Evolutionary conservation across 768 basidiomycete genomes (phyloP), one percentile per base, ranked within the genome.

Genomic region (Naganishia vishniacii): DNA sequence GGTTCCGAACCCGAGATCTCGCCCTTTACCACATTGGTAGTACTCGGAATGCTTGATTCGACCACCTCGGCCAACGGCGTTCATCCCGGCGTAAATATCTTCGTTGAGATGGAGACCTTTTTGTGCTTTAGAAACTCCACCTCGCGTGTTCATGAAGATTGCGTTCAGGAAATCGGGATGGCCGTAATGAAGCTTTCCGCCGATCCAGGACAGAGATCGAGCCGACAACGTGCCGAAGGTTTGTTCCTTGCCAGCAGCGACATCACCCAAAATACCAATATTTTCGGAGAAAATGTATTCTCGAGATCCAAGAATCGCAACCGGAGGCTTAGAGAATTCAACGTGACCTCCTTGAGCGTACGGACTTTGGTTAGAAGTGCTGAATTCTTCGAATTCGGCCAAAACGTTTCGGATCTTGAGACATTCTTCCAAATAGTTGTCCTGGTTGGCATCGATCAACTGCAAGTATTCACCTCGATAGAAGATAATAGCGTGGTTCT

Each of bases 251-350:
- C 95, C 93, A 66, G 95, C 95, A 44, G 95, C 95, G 47, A 99
- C 83, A 79, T 99, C 95, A 72, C 95, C 95, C 48, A 99, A 83
- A 71, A 98, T 94, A 82, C 95, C 95, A 68, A 98, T 98, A 75
- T 97, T 97, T 81, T 99, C 95, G 59, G 95, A 98, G 81, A 99
- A 99, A 76, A 99, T 97, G 79, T 99, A 99, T 82, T 99, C 94
- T 79, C 95, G 86, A 11, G 95, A 94, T 78, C 94, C 95, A 68
- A 99, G 89, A 68, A 99, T 99, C 16, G 95, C 94, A 23, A 98
- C 88, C 18, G 95, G 95, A 23, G 89, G 78, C 66, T 84, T 84
- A 75, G 84, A 84, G 83, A 94, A 90, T 69, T 95, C 90, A 77
- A 88, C 86, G 72, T 88, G 85, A 65, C 85, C 86, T 84, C 88